Evolutionary conservation across 139 green algal genomes (phyloP).

Genomic region (Tetradesmus obliquus): DNA sequence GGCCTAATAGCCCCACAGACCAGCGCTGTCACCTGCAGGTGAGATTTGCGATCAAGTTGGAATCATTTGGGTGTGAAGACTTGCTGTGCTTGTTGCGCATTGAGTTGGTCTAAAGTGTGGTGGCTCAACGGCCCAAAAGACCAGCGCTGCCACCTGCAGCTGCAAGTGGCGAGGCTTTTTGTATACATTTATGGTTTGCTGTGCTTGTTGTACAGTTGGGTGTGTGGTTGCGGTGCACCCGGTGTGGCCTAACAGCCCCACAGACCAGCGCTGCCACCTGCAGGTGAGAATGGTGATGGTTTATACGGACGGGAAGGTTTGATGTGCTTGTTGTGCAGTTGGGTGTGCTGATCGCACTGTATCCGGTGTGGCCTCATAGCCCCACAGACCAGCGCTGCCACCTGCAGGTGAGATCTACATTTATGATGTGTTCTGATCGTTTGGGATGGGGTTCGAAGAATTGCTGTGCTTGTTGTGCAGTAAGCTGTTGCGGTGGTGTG

Average conservation of each 20-base stretch:
- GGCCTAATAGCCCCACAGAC: background rate
- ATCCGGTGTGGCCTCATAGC: conserved; percentile 79
- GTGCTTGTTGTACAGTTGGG: too few species aligned
- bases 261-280: conserved; percentile 57
- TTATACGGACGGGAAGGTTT: background rate
- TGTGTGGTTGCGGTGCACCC: conserved; percentile 90
- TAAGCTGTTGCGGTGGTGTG: background rate
- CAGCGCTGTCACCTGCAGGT: conserved; percentile 49
- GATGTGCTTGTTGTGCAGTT: background rate
- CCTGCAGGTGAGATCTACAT: conserved; percentile 74
- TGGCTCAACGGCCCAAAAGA: background rate
- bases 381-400: conserved; percentile 92
- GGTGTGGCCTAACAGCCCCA: conserved; percentile 73
- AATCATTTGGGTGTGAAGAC: background rate
- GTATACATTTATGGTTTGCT: too few species aligned
- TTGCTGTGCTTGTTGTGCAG: background rate
- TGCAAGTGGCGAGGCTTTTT: too few species aligned
- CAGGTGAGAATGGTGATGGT: background rate
- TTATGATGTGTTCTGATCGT: background rate
- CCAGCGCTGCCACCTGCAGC: background rate
- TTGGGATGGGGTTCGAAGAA: background rate
- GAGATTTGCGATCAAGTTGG: background rate
- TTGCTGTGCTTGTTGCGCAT: background rate
- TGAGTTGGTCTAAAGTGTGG: background rate
- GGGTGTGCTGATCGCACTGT: conserved; percentile 83